Base-by-base conservation (phyloP, 2,329 filamentous ascomycete genomes). In the Arachnomyces sp. region DNA sequence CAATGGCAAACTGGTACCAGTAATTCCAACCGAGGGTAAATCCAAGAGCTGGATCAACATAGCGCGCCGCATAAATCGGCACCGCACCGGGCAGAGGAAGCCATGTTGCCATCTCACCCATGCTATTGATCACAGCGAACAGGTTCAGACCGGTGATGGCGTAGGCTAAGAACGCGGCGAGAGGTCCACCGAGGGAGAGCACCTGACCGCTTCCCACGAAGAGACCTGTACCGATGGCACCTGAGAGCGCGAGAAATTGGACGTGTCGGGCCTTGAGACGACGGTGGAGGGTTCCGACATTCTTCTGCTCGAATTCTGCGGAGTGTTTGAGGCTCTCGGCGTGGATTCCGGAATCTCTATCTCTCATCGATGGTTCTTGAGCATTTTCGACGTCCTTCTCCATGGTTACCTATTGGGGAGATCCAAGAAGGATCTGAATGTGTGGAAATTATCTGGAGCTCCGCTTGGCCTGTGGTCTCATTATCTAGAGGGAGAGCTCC, bases 11-110 rank as follows among this genome's bases (percentile, higher is more conserved):
- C 39, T 70, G 60, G 45, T 70, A 72, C 67, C 67, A 74, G 49
- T 73, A 74, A 36, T 72, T 72, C 69, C 69, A 74, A 8, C 70
- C 67, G 14, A 75, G 52, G 1, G 70, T 67, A 38, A 72, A 74
- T 25, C 66, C 69, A 7, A 69, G 58, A 1, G 67, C 21, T 8
- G 44, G 41, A 28, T 46, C 42, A 4, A 46, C 41, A 32, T 34
- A 46, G 6, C 50, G 67, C 66, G 71, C 59, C 7, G 70, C 69
- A 36, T 73, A 74, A 16, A 71, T 58, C 4, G 70, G 66, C 6
- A 75, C 68, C 4, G 71, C 71, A n/a, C 73, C 63, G 5, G 61
- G 60, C 7, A 63, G 46, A 3, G 63, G 63, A 31, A 65, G 56
- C 46, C 60, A 59, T 9, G 61, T 60, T 7, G 58, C 59, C 60